Conservation (phyloP, 306 rosid genomes). For the Inga oerstediana region DNA sequence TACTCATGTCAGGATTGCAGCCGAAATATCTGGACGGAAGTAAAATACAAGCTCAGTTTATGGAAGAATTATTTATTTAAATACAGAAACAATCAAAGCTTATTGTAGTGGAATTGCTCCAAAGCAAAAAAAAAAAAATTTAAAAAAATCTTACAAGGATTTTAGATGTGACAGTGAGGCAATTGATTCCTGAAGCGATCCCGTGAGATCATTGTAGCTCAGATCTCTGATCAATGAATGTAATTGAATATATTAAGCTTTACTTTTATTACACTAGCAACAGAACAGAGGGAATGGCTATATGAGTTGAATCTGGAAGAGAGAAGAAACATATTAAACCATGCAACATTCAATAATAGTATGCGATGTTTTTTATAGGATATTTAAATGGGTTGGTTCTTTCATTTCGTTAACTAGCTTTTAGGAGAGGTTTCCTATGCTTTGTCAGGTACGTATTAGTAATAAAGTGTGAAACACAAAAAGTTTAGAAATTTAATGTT, state of each 20-base stretch:
- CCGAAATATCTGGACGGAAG: slow-evolving; percentile 59
- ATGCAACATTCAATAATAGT: background rate
- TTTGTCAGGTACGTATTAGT: background rate
- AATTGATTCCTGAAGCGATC: slow-evolving; percentile 62
- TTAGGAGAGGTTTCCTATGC: background rate
- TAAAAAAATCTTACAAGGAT: slow-evolving; percentile 54
- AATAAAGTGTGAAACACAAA: background rate
- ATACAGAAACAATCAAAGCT: background rate
- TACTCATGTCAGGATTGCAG: slow-evolving; percentile 56
- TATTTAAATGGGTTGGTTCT: background rate
- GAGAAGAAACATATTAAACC: too few species aligned
- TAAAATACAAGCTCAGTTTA: slow-evolving; percentile 19
- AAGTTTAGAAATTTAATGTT: too few species aligned
- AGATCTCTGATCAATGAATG: slow-evolving; percentile 61
- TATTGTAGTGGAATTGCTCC: slow-evolving; percentile 15
- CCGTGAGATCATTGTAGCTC: slow-evolving; percentile 69
- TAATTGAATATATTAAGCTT: slow-evolving; percentile 28
- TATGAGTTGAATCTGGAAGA: too few species aligned
- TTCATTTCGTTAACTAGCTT: background rate
- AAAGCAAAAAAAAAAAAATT: background rate
- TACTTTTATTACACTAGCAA: slow-evolving; percentile 4
- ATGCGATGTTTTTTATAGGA: background rate
- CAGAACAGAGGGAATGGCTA: background rate
- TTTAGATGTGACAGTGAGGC: slow-evolving; percentile 49
- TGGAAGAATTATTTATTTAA: background rate